These are phyloP conservation scores for Sarcocystis neurona DNA, from an alignment of 169 alveolate genomes.

Conservation along the genomic window DNA sequence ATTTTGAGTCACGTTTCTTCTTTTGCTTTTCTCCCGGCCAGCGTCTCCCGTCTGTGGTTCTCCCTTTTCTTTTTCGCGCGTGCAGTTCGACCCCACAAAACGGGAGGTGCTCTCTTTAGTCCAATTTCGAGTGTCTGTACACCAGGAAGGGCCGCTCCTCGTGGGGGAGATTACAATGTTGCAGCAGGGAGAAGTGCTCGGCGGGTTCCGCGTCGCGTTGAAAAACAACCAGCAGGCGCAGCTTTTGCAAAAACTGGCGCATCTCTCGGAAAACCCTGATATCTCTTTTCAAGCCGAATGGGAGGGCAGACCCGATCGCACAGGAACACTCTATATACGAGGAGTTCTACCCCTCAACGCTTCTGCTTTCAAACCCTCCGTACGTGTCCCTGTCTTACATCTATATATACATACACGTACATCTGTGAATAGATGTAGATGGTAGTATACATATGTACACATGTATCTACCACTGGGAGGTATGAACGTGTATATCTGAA, in stretches of 20 bases:
- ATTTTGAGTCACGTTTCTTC: background rate
- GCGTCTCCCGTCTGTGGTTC: background rate
- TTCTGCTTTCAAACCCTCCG: constrained; percentile 13
- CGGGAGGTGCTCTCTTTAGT: background rate
- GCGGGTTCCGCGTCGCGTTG: background rate
- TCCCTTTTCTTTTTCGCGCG: background rate
- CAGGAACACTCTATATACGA: constrained; percentile 1
- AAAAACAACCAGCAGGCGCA: background rate
- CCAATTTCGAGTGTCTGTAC: constrained; percentile 4
- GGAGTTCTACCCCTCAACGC: background rate
- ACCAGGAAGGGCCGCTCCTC: background rate
- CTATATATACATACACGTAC: too few relatives aligned
- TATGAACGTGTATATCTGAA: too few relatives aligned
- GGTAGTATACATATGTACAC: too few relatives aligned
- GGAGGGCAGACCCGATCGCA: background rate
- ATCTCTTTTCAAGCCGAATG: background rate
- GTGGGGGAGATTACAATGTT: constrained; percentile 7
- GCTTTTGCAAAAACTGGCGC: background rate
- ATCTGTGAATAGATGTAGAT: too few relatives aligned
- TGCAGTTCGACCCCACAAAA: constrained; percentile 13
- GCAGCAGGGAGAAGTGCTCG: background rate
- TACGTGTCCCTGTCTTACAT: too few relatives aligned
- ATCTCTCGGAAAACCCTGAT: background rate
- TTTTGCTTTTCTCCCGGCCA: background rate
- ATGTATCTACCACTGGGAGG: too few relatives aligned